A percentile compares a stretch with the other conserved stretches of the same genome.
phyloP scores from a whole-genome alignment of 176 grass and related monocot genomes.

The Puya raimondii region DNA sequence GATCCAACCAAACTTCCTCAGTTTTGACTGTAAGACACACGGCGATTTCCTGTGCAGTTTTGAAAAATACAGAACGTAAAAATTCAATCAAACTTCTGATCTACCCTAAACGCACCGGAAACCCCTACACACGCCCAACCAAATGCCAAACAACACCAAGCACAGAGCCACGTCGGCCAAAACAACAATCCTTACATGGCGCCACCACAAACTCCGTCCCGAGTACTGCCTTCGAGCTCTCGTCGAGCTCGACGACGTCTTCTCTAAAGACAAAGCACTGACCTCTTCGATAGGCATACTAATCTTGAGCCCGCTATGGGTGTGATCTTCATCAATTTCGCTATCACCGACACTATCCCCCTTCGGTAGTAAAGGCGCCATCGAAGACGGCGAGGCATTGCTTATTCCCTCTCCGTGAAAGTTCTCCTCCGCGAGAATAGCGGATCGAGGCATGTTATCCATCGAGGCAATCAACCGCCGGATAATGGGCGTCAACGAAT shows the following conservation, averaged over 20 bases:
- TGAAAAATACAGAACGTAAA: not conserved
- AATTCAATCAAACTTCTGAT: not conserved
- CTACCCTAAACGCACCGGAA: constrained; percentile 46
- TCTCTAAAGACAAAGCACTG: too few species aligned
- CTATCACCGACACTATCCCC: not conserved
- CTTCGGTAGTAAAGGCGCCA: not conserved
- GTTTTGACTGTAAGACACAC: not conserved
- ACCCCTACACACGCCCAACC: constrained; percentile 59
- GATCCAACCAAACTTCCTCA: too few species aligned
- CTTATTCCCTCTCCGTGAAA: too few species aligned
- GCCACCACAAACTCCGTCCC: constrained; percentile 17
- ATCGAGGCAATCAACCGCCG: constrained; percentile 22
- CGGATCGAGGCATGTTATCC: too few species aligned
- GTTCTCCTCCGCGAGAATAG: too few species aligned
- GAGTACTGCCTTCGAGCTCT: too few species aligned
- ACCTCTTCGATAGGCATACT: not conserved
- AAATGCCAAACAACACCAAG: constrained; percentile 55
- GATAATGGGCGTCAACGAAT: constrained; percentile 29
- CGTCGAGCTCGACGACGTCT: too few species aligned
- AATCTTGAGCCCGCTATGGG: not conserved
- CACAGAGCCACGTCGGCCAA: constrained; percentile 43
- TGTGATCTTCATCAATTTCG: not conserved
- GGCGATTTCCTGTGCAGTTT: not conserved
- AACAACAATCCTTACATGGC: constrained; percentile 36
- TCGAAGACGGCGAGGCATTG: too few species aligned